A percentile compares a stretch with the other conserved stretches of the same genome.
Conservation (phyloP, 768 basidiomycete genomes). For the Mycena indigotica region DNA sequence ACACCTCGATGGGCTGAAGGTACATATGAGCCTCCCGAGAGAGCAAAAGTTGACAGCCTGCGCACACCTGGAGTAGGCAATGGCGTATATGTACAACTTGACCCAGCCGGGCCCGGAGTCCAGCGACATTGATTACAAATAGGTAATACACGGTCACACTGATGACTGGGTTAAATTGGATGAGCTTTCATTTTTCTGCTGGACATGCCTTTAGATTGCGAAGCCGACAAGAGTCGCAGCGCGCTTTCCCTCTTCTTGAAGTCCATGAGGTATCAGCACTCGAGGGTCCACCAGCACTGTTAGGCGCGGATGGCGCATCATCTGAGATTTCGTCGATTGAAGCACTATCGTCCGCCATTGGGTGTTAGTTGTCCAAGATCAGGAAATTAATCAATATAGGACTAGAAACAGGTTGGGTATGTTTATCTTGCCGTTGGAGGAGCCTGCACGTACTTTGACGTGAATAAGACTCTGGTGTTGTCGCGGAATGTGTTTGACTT, state of each 20-base stretch:
- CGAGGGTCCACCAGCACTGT: slow-evolving; percentile 69
- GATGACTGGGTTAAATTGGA: too few species aligned
- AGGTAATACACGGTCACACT: slow-evolving; percentile 75
- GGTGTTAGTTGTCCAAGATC: too few species aligned
- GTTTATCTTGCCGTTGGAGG: too few species aligned
- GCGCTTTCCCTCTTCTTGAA: slow-evolving; percentile 71
- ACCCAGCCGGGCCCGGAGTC: slow-evolving; percentile 53
- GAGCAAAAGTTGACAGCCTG: not conserved
- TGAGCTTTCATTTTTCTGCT: slow-evolving; percentile 12
- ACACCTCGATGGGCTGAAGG: slow-evolving; percentile 65
- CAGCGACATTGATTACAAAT: slow-evolving; percentile 73
- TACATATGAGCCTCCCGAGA: not conserved
- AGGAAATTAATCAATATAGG: too few species aligned
- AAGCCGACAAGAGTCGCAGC: slow-evolving; percentile 72
- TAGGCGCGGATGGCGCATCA: slow-evolving; percentile 60
- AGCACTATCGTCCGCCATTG: slow-evolving; percentile 34
- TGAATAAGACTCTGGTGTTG: too few species aligned
- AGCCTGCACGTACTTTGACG: too few species aligned
- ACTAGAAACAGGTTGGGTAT: too few species aligned
- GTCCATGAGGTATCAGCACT: slow-evolving; percentile 61
- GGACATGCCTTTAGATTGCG: slow-evolving; percentile 69
- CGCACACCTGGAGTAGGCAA: slow-evolving; percentile 56
- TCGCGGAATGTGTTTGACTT: too few species aligned
- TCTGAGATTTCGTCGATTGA: slow-evolving; percentile 43
- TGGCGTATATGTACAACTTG: slow-evolving; percentile 65